Base-by-base conservation (phyloP, 306 rosid genomes). In the Dicorynia guianensis region DNA sequence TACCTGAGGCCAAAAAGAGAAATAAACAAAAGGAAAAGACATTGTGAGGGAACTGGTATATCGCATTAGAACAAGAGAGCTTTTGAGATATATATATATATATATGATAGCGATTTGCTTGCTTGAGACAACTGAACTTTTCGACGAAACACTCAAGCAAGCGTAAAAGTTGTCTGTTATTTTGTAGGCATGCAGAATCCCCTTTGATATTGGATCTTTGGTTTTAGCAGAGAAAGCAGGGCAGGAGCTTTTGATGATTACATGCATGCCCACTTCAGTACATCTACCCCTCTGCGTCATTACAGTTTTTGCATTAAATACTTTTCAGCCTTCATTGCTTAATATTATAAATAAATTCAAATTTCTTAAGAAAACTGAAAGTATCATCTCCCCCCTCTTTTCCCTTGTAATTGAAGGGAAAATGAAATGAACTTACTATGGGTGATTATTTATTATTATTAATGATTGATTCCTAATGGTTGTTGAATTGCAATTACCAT, bases 81-180 rank as follows among this genome's bases (percentile, higher is more conserved):
- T 71, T 63, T 54, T 11, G 13, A 35, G 39, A 74, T 48, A 55
- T 25, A 25, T 63, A 61, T 65, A 35, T 30, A 74, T 48, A 55
- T 25, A 25, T 63, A 61, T 65, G 63, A 67, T 82, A 30, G 55
- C 67, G 49, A 70, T 68, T 71, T 71, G 77, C 69, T 86, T 79
- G 76, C 69, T 77, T 68, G 39, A 83, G 85, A 84, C 84, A 73
- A 84, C 85, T 69, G 18, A 33, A 42, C 61, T 70, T 63, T 78
- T 5, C 17, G 49, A n/a, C 49, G 57, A 70, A 71, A 74, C 30
- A 25, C 30, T 25, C 30, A 10, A 46, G 30, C 30, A 1, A 63
- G 78, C 69, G 76, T 73, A 25, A 77, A 80, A 81, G 59, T 54
- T 63, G 69, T 67, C 62, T 69, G 61, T 71, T 80, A 57, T 5